Conservation (phyloP, 257 asterid genomes). For the Nicotiana benthamiana region DNA sequence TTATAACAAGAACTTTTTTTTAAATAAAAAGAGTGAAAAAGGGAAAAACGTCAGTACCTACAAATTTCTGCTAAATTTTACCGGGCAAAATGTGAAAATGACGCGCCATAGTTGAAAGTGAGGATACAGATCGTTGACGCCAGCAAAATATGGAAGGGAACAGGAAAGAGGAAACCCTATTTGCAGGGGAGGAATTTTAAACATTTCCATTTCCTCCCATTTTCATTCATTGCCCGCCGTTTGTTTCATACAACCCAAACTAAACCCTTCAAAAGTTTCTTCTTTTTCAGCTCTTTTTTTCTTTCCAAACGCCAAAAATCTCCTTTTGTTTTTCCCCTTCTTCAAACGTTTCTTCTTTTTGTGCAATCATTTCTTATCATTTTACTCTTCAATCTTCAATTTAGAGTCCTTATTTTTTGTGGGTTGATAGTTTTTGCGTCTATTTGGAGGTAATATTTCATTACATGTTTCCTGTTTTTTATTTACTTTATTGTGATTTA, state of each 20-base stretch:
- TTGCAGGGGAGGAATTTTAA: neutral
- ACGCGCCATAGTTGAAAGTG: conserved; percentile 17
- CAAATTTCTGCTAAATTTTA: too few relatives aligned
- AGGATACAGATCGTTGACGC: conserved; percentile 37
- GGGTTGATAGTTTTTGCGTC: neutral
- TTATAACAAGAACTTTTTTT: too few relatives aligned
- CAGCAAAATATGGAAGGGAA: neutral
- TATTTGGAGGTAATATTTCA: conserved; percentile 21
- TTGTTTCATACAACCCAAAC: neutral
- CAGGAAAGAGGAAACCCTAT: neutral
- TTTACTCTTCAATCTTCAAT: too few relatives aligned
- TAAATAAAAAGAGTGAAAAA: too few relatives aligned
- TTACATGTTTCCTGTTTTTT: neutral
- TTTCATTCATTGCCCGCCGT: neutral
- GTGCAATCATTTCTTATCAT: neutral
- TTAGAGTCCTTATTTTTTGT: neutral
- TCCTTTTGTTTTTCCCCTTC: neutral
- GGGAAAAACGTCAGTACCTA: too few relatives aligned
- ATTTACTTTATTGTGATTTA: neutral
- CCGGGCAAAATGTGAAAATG: neutral
- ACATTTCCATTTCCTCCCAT: conserved; percentile 6
- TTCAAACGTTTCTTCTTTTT: neutral
- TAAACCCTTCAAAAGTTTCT: neutral
- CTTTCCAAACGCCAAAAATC: neutral
- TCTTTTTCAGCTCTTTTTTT: neutral